Conservation (phyloP, 768 basidiomycete genomes). For the Galerina sulciceps region DNA sequence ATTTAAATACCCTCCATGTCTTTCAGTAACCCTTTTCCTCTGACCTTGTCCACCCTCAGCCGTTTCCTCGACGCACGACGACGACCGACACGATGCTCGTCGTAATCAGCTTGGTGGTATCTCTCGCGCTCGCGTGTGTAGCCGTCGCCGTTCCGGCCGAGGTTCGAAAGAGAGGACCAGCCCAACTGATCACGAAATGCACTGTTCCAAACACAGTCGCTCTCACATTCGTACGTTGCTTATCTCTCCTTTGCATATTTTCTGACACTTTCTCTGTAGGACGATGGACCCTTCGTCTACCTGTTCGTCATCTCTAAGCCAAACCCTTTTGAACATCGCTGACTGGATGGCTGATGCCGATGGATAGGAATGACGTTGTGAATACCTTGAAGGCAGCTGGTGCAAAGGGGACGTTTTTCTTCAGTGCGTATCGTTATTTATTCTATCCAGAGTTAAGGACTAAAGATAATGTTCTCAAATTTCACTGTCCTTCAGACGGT, state of each 20-base stretch:
- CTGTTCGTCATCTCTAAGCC: constrained; percentile 7
- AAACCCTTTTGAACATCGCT: neutral
- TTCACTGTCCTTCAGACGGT: constrained; percentile 21
- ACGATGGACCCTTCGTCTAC: constrained; percentile 21
- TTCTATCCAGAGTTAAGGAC: too few relatives aligned
- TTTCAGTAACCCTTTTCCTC: too few relatives aligned
- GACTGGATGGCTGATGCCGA: too few relatives aligned
- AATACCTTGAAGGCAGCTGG: constrained; percentile 24
- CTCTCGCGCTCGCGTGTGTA: too few relatives aligned
- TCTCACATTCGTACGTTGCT: constrained; percentile 29
- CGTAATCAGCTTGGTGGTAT: too few relatives aligned
- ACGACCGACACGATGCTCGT: too few relatives aligned
- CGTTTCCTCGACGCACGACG: too few relatives aligned
- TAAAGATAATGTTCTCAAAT: too few relatives aligned
- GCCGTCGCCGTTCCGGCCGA: neutral
- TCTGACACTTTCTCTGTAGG: neutral
- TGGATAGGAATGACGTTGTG: constrained; percentile 21
- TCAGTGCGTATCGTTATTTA: constrained; percentile 32
- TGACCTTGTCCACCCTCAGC: too few relatives aligned
- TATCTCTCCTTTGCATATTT: neutral
- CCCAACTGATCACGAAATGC: constrained; percentile 27
- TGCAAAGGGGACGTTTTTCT: constrained; percentile 37
- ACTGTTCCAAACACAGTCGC: constrained; percentile 31
- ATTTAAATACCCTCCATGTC: too few relatives aligned
- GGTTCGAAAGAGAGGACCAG: constrained; percentile 3